Conservation (phyloP, 345 rosid species). For the Diplotaxis tenuifolia region DNA sequence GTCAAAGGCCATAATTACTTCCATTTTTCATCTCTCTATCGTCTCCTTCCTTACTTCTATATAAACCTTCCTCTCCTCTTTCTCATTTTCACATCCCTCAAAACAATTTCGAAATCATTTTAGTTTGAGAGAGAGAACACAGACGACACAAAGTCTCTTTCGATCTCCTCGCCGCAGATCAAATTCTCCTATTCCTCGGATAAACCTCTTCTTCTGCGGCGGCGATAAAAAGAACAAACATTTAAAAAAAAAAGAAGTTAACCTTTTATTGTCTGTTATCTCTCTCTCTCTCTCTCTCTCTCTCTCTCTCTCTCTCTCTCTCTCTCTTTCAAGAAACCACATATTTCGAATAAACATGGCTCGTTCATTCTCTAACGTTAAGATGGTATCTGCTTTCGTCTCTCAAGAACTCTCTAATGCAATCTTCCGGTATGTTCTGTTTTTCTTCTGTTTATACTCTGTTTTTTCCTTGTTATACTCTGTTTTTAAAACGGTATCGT, state of each 20-base stretch:
- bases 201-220: slow-evolving; percentile 29
- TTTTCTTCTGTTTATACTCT: neutral
- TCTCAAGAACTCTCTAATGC: slow-evolving; percentile 36
- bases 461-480: neutral
- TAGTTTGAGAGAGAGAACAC: neutral
- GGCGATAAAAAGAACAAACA: slow-evolving; percentile 15
- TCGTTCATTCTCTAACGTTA: slow-evolving; percentile 39
- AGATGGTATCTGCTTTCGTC: slow-evolving; percentile 38
- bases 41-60: neutral
- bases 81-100: neutral
- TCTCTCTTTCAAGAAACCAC: slow-evolving; percentile 4
- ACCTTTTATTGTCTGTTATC: slow-evolving; percentile 21
- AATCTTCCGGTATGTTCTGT: slow-evolving; percentile 32
- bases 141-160: slow-evolving; percentile 7
- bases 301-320: slow-evolving; percentile 15
- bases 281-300: slow-evolving; percentile 19
- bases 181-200: neutral
- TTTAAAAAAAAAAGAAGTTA: neutral
- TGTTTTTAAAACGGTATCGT: slow-evolving; percentile 10
- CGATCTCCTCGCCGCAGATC: slow-evolving; percentile 26
- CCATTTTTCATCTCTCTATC: neutral
- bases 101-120: neutral
- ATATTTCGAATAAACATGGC: slow-evolving; percentile 27
- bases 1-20: slow-evolving; percentile 29
- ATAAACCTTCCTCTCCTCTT: neutral